These are phyloP conservation scores for Arabis hirsuta DNA, from an alignment of 345 rosid species.

Conservation along the genomic window DNA sequence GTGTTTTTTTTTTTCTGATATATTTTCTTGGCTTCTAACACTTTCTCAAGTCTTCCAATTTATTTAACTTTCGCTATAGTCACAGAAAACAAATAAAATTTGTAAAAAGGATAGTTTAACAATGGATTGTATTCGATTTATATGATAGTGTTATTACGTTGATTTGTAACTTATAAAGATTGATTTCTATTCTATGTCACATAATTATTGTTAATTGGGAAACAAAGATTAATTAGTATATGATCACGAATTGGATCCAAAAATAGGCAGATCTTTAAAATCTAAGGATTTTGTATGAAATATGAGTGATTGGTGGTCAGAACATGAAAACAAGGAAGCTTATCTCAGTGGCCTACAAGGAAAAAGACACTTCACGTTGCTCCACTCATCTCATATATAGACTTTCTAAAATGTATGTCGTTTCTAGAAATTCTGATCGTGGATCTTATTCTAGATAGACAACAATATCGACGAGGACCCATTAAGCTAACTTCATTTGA, in stretches of 20 bases:
- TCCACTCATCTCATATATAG: conserved; percentile 29
- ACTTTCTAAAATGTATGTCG: conserved; percentile 16
- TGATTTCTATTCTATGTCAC: background rate
- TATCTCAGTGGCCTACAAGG: conserved; percentile 34
- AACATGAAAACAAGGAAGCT: conserved; percentile 39
- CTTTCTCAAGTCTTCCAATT: background rate
- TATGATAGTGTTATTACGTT: background rate
- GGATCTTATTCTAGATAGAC: background rate
- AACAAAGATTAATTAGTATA: background rate
- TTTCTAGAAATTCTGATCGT: conserved; percentile 13
- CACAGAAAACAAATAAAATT: background rate
- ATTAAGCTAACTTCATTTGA: too few species aligned
- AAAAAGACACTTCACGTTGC: conserved; percentile 31
- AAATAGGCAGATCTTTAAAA: conserved; percentile 9
- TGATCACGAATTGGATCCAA: background rate
- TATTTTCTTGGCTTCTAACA: background rate
- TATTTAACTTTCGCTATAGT: background rate
- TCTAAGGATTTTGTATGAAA: conserved; percentile 20
- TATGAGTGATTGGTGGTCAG: conserved; percentile 41
- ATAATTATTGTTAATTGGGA: background rate
- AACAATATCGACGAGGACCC: background rate
- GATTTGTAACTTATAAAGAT: background rate
- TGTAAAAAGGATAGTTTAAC: background rate
- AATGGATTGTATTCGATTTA: background rate
- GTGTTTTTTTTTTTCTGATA: background rate